These are phyloP conservation scores for Taxillus chinensis DNA, from an alignment of 164 flowering plant species.

Conservation along the genomic window DNA sequence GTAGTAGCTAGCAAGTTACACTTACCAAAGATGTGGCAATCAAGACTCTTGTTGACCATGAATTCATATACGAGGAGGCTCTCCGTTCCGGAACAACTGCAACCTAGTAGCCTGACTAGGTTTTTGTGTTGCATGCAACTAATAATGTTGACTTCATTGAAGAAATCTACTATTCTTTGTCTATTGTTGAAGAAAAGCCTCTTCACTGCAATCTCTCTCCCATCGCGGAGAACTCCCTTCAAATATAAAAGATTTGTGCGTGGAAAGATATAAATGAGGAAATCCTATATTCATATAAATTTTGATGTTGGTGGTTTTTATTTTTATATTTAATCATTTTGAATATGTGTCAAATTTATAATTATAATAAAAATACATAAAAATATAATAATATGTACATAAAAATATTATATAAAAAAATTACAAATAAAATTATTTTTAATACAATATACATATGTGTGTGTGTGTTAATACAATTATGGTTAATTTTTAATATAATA, in stretches of 20 bases:
- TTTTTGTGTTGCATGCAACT: slow-evolving; percentile 63
- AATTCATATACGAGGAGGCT: slow-evolving; percentile 76
- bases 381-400: too few relatives aligned
- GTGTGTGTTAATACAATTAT: too few relatives aligned
- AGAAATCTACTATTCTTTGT: slow-evolving; percentile 68
- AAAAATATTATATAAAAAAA: too few relatives aligned
- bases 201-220: slow-evolving; percentile 75
- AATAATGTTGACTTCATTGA: slow-evolving; percentile 68
- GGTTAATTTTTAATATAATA: too few relatives aligned
- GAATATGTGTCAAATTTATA: too few relatives aligned
- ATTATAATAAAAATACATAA: not conserved
- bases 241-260: too few relatives aligned
- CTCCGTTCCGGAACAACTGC: slow-evolving; percentile 73
- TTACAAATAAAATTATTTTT: too few relatives aligned
- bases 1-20: too few relatives aligned
- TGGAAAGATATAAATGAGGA: too few relatives aligned
- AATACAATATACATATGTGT: too few relatives aligned
- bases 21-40: slow-evolving; percentile 61
- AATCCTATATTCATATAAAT: not conserved
- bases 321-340: too few relatives aligned
- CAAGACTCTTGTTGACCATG: slow-evolving; percentile 55
- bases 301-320: too few relatives aligned
- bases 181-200: slow-evolving; percentile 65
- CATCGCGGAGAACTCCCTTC: slow-evolving; percentile 68
- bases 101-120: slow-evolving; percentile 58